phyloP scores from a whole-genome alignment of 768 basidiomycete species.

The Russula abietina region DNA sequence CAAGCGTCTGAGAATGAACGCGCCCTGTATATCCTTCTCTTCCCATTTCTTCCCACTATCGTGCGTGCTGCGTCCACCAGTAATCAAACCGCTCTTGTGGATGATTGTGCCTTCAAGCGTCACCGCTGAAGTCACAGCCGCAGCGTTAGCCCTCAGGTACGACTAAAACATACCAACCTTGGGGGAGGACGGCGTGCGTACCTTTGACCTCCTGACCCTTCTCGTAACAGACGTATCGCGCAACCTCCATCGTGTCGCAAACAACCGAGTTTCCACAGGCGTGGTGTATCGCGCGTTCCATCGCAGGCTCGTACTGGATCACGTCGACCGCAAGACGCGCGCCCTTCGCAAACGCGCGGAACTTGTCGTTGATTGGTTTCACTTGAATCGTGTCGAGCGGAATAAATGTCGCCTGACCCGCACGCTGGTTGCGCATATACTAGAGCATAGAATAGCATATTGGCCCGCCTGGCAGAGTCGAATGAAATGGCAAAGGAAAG shows the following conservation, averaged over 20 bases:
- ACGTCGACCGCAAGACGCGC: constrained; percentile 57
- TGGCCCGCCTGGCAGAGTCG: not conserved
- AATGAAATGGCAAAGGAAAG: not conserved
- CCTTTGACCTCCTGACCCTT: constrained; percentile 97
- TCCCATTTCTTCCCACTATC: constrained; percentile 84
- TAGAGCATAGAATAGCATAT: constrained; percentile 30
- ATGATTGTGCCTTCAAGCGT: constrained; percentile 96
- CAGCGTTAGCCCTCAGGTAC: not conserved
- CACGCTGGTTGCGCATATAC: constrained; percentile 93
- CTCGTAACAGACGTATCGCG: constrained; percentile 85
- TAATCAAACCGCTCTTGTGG: constrained; percentile 95
- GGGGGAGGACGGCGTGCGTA: constrained; percentile 31
- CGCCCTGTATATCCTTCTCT: constrained; percentile 88
- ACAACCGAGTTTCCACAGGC: constrained; percentile 94
- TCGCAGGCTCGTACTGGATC: constrained; percentile 58
- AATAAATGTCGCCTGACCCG: constrained; percentile 95
- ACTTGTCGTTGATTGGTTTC: constrained; percentile 91
- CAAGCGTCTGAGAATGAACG: constrained; percentile 14
- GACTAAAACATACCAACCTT: not conserved
- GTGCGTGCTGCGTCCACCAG: constrained; percentile 83
- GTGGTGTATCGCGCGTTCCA: constrained; percentile 93
- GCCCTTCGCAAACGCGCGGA: constrained; percentile 81
- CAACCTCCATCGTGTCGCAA: constrained; percentile 93
- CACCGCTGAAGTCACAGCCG: constrained; percentile 57
- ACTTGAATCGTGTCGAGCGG: constrained; percentile 97